phyloP scores from a whole-genome alignment of 176 grass and related monocot species.

The Oryza australiensis region DNA sequence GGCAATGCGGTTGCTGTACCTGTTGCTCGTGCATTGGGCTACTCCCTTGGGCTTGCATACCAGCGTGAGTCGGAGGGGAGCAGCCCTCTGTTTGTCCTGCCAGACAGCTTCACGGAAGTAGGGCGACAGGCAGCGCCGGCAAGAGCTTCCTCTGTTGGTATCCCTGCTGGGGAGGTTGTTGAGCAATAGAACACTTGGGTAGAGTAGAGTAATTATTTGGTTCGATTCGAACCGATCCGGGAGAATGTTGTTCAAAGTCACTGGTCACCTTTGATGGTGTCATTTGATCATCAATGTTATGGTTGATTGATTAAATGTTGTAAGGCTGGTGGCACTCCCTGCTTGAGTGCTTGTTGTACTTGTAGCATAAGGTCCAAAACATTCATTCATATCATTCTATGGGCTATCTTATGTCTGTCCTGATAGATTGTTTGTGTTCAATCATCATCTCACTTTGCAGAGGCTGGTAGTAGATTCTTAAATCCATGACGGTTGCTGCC shows the following conservation, averaged over 20 bases:
- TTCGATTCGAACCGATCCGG: not conserved
- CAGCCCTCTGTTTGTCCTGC: slow-evolving; percentile 13
- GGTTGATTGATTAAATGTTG: not conserved
- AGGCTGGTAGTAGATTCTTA: not conserved
- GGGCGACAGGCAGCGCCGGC: not conserved
- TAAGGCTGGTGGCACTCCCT: not conserved
- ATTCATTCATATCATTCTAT: not conserved
- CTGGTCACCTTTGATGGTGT: not conserved
- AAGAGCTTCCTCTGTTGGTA: not conserved
- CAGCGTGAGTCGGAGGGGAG: slow-evolving; percentile 27
- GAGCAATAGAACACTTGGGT: not conserved
- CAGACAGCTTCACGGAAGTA: slow-evolving; percentile 24
- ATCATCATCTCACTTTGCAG: not conserved
- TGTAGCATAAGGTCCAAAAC: not conserved
- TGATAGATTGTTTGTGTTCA: not conserved
- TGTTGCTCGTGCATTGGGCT: slow-evolving; percentile 47
- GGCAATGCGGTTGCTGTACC: slow-evolving; percentile 54
- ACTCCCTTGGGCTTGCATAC: slow-evolving; percentile 40
- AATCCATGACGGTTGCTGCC: not conserved
- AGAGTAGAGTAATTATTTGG: not conserved
- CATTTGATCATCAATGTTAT: not conserved
- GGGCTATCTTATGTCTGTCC: not conserved
- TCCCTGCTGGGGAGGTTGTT: slow-evolving; percentile 37
- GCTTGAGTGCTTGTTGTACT: not conserved
- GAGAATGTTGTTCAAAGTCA: not conserved